phyloP scores from a whole-genome alignment of 768 basidiomycete species.

The Collybia sp. region DNA sequence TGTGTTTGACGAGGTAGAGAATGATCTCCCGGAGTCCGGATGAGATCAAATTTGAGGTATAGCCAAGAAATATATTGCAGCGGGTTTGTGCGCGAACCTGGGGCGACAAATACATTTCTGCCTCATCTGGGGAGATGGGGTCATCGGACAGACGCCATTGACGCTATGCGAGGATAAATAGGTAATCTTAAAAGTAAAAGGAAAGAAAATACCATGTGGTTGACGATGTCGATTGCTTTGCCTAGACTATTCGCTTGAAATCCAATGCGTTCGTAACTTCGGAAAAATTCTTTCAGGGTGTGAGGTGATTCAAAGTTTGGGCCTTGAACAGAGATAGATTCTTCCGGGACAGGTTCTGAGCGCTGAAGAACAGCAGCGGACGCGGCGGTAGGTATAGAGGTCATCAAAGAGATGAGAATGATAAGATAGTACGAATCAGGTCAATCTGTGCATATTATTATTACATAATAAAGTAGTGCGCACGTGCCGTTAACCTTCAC shows the following conservation, averaged over 20 bases:
- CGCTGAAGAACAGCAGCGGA: slow-evolving; percentile 75
- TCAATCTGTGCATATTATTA: too few species aligned
- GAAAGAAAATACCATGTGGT: slow-evolving; percentile 64
- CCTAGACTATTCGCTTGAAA: slow-evolving; percentile 97
- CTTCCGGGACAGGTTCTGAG: slow-evolving; percentile 65
- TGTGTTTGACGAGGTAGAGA: slow-evolving; percentile 88
- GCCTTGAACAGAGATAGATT: slow-evolving; percentile 72
- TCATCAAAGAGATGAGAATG: slow-evolving; percentile 2
- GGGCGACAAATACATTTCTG: slow-evolving; percentile 56
- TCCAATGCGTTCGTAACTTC: slow-evolving; percentile 85
- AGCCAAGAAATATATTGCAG: slow-evolving; percentile 92
- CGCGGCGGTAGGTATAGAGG: slow-evolving; percentile 46
- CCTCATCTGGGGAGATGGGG: slow-evolving; percentile 63
- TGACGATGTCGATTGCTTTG: slow-evolving; percentile 83
- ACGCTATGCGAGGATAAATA: slow-evolving; percentile 41
- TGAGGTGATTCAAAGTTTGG: slow-evolving; percentile 77
- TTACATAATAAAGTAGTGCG: not conserved
- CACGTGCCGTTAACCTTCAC: not conserved
- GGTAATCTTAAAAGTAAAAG: too few species aligned
- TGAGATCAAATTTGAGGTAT: slow-evolving; percentile 98
- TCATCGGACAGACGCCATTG: slow-evolving; percentile 90
- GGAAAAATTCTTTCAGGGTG: slow-evolving; percentile 65
- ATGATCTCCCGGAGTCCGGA: slow-evolving; percentile 95
- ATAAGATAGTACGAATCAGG: too few species aligned
- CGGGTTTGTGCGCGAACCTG: slow-evolving; percentile 64